These are phyloP conservation scores for Favolaschia claudopus DNA, from an alignment of 768 basidiomycete species.

Conservation along the genomic window DNA sequence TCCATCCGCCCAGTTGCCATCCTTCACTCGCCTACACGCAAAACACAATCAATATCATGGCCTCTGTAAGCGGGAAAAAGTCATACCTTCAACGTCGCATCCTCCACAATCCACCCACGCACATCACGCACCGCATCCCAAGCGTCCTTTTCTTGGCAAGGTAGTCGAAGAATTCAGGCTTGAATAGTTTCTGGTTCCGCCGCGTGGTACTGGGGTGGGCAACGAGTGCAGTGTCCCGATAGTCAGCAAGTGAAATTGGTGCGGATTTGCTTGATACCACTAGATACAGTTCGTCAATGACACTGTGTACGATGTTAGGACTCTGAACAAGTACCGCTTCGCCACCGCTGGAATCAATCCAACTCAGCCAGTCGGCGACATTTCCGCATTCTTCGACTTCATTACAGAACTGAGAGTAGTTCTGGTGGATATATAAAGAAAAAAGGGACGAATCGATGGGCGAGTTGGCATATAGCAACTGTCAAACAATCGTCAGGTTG, in stretches of 20 bases:
- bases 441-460: conserved; percentile 93
- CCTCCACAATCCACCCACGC: conserved; percentile 61
- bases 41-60: neutral
- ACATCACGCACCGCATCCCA: conserved; percentile 65
- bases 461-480: conserved; percentile 82
- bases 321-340: conserved; percentile 53
- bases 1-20: conserved; percentile 47
- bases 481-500: neutral
- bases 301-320: conserved; percentile 2
- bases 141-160: conserved; percentile 63
- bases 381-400: conserved; percentile 77
- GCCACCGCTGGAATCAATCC: conserved; percentile 73
- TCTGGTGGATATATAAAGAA: conserved; percentile 92
- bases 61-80: neutral
- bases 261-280: conserved; percentile 77
- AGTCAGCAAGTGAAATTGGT: conserved; percentile 85
- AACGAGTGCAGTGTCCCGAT: conserved; percentile 88
- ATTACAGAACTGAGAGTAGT: conserved; percentile 85
- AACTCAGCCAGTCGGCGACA: conserved; percentile 79
- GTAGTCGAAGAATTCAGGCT: conserved; percentile 85
- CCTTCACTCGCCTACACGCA: conserved; percentile 11
- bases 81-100: conserved; percentile 26
- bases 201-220: conserved; percentile 86
- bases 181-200: conserved; percentile 81
- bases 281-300: too few relatives aligned